Evolutionary conservation across 495 filamentous ascomycete genomes (phyloP), one percentile per base, ranked within the genome.

Genomic region (Eremomyces bilateralis): DNA sequence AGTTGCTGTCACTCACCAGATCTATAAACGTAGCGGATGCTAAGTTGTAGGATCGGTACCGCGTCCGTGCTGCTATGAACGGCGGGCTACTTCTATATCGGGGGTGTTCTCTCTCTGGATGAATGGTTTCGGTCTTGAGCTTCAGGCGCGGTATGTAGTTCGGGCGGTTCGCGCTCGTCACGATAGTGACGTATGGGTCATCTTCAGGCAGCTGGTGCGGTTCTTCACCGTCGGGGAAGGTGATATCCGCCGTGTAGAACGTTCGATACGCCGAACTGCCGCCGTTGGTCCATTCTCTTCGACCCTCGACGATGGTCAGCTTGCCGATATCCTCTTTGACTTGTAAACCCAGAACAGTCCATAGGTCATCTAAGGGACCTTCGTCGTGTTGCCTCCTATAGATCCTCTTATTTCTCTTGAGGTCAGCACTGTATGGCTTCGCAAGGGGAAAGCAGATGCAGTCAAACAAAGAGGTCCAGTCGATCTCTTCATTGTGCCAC

Each of bases 351-450:
- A 84, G 54, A 37, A 72, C 67, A 0, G 68, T 73, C 76, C 76
- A 84, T 13, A 72, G 62, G 45, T 84, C 75, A 42, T 82, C 73
- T 37, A 84, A 72, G 2, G 76, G 73, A 0, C 79, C 79, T 45
- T 83, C 79, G 6, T 51, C 53, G 39, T 81, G 73, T 35, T 73
- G 56, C 29, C 79, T 65, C 20, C 79, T 59, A 67, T 71, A 84
- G 29, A 73, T 60, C 4, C 52, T 49, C 16, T 54, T 44, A 2
- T 52, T 48, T 12, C 36, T 28, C 15, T 53, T 44, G 5, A 61
- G 44, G 4, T 52, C 50, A 3, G 49, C 42, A 12, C 48, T 47
- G 16, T 42, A 47, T 8, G 61, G 52, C 0, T 50, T 42, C 5
- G 46, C 38, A 19, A 71, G 59, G 16, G 61, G 62, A 35, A 75